phyloP scores from a whole-genome alignment of 148 eudicot genomes.

The Heliosperma pusillum region DNA sequence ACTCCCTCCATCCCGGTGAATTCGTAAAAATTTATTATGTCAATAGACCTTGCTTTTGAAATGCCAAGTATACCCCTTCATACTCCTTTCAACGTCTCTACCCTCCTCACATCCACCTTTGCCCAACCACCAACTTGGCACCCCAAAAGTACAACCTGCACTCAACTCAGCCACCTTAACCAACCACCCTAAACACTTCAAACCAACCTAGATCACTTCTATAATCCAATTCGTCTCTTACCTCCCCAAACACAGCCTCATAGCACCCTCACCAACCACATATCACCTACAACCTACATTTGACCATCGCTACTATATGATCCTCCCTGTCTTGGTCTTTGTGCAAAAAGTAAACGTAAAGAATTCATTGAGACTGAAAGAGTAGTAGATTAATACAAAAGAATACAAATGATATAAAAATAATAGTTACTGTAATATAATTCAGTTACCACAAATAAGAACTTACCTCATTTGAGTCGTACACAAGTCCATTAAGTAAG shows the following conservation, averaged over 20 bases:
- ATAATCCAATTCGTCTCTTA: not conserved
- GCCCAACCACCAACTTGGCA: not conserved
- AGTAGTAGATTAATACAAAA: not conserved
- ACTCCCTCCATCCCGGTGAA: not conserved
- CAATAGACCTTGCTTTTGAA: not conserved
- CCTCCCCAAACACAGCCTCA: not conserved
- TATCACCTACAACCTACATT: not conserved
- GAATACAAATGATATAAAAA: conserved; percentile 2
- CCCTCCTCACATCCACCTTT: not conserved
- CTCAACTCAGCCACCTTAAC: not conserved
- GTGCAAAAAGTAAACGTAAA: not conserved
- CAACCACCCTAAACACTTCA: not conserved
- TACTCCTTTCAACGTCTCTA: not conserved
- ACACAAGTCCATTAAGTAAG: conserved; percentile 86
- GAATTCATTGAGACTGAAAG: not conserved
- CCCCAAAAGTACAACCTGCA: not conserved
- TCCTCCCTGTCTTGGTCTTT: not conserved
- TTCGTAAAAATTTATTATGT: no score
- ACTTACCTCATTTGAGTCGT: conserved; percentile 72
- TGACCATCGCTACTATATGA: not conserved
- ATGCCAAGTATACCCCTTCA: not conserved
- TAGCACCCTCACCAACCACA: not conserved
- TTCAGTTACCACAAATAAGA: not conserved
- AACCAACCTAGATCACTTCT: not conserved
- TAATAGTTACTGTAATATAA: not conserved